Conservation (phyloP, 208 protist genomes). For the Leishmania mexicana region DNA sequence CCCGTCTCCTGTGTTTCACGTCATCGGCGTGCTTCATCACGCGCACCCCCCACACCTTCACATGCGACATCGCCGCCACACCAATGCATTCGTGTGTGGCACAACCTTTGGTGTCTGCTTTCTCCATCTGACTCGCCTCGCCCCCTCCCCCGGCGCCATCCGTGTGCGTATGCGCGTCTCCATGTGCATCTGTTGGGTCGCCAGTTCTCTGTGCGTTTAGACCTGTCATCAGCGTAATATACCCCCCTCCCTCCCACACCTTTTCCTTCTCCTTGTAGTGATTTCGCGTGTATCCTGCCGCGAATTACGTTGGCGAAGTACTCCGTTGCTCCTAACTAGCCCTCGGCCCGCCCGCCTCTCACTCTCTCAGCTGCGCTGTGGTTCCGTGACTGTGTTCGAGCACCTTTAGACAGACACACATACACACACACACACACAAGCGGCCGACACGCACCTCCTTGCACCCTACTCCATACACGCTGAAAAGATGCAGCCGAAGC, state of each 20-base stretch:
- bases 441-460: neutral
- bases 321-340: neutral
- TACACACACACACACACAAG: slow-evolving; percentile 10
- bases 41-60: neutral
- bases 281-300: neutral
- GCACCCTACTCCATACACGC: slow-evolving; percentile 2
- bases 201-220: neutral
- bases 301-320: neutral
- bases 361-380: neutral
- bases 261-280: neutral
- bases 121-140: neutral
- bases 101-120: neutral
- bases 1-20: neutral
- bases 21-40: neutral
- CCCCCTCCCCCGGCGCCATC: neutral
- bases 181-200: neutral
- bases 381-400: neutral
- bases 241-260: neutral
- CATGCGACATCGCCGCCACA: neutral
- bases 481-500: slow-evolving; percentile 80
- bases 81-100: neutral
- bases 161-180: neutral
- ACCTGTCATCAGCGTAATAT: neutral
- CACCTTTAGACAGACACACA: neutral
- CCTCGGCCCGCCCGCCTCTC: neutral